Percentiles rank a stretch among this genome's conserved stretches.
phyloP scores from a whole-genome alignment of 2,329 filamentous ascomycete genomes.

The Aureobasidium uvarum region DNA sequence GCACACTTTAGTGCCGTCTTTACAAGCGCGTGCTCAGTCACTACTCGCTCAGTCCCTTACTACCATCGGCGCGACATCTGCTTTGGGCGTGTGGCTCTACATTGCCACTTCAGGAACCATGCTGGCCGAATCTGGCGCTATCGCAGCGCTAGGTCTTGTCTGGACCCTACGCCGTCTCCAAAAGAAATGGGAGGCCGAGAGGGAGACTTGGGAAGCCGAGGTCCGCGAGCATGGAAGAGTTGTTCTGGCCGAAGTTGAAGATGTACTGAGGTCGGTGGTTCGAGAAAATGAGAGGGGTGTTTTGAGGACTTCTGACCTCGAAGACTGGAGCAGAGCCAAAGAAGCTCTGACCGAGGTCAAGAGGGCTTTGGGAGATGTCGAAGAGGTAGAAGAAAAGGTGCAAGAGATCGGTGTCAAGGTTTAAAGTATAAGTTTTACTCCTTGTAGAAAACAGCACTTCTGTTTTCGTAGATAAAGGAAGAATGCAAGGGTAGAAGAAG shows the following conservation, averaged over 20 bases:
- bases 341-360: slow-evolving; percentile 49
- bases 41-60: slow-evolving; percentile 69
- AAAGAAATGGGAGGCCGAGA: slow-evolving; percentile 56
- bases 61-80: slow-evolving; percentile 60
- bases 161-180: slow-evolving; percentile 59
- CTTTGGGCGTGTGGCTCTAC: slow-evolving; percentile 57
- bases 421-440: no score
- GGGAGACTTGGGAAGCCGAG: slow-evolving; percentile 52
- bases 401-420: not conserved
- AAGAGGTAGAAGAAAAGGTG: slow-evolving; percentile 4
- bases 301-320: slow-evolving; percentile 39
- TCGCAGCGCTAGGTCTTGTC: slow-evolving; percentile 59
- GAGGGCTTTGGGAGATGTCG: slow-evolving; percentile 37
- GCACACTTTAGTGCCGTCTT: slow-evolving; percentile 42
- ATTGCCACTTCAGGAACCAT: slow-evolving; percentile 53
- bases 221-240: slow-evolving; percentile 58
- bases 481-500: no score
- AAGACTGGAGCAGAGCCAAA: slow-evolving; percentile 45
- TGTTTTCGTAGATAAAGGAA: no score
- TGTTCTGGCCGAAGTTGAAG: slow-evolving; percentile 56
- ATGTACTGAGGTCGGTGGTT: slow-evolving; percentile 49
- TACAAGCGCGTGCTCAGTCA: slow-evolving; percentile 48
- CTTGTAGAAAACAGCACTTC: no score
- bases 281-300: slow-evolving; percentile 44
- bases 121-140: slow-evolving; percentile 58